phyloP scores from a whole-genome alignment of 169 alveolate species.

The Babesia caballi region DNA sequence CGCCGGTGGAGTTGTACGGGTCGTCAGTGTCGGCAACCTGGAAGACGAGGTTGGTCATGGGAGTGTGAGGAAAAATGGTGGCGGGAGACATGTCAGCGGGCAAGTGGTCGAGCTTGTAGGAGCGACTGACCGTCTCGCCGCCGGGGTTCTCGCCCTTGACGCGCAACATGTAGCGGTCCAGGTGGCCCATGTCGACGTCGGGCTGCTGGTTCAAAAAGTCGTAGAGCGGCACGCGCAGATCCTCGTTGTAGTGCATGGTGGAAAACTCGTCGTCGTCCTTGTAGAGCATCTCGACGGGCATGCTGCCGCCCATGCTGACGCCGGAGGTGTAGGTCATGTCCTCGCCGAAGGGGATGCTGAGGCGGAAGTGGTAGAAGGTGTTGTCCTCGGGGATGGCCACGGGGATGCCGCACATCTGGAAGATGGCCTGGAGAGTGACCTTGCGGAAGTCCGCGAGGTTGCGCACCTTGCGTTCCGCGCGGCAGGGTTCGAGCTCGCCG shows the following conservation, averaged over 20 bases:
- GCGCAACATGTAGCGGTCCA: constrained; percentile 29
- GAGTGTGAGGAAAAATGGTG: constrained; percentile 47
- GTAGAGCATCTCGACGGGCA: constrained; percentile 56
- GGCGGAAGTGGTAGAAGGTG: constrained; percentile 47
- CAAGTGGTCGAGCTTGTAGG: constrained; percentile 35
- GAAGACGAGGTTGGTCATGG: constrained; percentile 26
- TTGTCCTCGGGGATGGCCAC: constrained; percentile 51
- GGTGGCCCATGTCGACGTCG: constrained; percentile 33
- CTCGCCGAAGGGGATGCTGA: constrained; percentile 33
- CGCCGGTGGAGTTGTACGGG: constrained; percentile 40
- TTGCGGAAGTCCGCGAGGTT: constrained; percentile 42
- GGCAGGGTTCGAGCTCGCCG: constrained; percentile 46
- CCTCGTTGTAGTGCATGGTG: constrained; percentile 44
- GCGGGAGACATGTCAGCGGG: constrained; percentile 51
- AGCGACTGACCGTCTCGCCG: constrained; percentile 13
- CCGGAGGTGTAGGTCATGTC: constrained; percentile 9
- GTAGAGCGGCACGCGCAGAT: constrained; percentile 40
- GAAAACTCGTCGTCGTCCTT: constrained; percentile 59
- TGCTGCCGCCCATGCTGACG: constrained; percentile 55
- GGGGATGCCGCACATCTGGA: constrained; percentile 53
- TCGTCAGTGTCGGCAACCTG: constrained; percentile 42
- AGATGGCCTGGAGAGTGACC: constrained; percentile 28
- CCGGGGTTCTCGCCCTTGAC: constrained; percentile 55
- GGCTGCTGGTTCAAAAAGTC: constrained; percentile 46
- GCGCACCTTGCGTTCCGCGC: background rate